Conservation (phyloP, 768 basidiomycete species). For the Boletus rufocinnamomeus region DNA sequence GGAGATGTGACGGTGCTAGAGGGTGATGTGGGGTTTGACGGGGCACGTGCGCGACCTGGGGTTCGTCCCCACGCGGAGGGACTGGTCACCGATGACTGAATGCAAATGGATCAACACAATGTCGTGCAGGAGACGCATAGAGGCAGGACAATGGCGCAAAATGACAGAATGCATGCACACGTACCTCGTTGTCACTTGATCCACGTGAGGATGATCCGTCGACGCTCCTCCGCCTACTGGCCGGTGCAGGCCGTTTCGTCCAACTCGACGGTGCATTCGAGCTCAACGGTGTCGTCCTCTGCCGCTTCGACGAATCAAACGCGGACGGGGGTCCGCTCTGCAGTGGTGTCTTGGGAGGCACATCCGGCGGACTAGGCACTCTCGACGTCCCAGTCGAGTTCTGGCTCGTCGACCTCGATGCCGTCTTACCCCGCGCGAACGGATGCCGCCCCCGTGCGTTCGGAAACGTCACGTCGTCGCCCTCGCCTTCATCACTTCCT, state of each 20-base stretch:
- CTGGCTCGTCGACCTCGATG: constrained; percentile 59
- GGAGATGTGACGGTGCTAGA: constrained; percentile 44
- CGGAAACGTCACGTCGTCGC: constrained; percentile 37
- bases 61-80: constrained; percentile 47
- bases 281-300: constrained; percentile 66
- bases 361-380: constrained; percentile 52
- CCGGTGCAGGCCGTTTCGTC: constrained; percentile 67
- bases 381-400: constrained; percentile 50
- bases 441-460: constrained; percentile 43
- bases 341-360: constrained; percentile 54
- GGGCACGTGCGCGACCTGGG: constrained; percentile 57
- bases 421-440: constrained; percentile 24
- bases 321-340: constrained; percentile 49
- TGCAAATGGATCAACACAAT: constrained; percentile 11
- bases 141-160: background rate
- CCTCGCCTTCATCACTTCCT: constrained; percentile 38
- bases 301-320: constrained; percentile 69
- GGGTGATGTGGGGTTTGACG: constrained; percentile 66
- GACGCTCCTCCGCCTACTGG: constrained; percentile 69
- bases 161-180: constrained; percentile 19
- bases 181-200: constrained; percentile 74
- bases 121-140: background rate
- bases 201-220: constrained; percentile 52
- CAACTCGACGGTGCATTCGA: constrained; percentile 73
- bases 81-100: constrained; percentile 39